Evolutionary conservation across 306 rosid species (phyloP).

Genomic region (Malus asiatica): DNA sequence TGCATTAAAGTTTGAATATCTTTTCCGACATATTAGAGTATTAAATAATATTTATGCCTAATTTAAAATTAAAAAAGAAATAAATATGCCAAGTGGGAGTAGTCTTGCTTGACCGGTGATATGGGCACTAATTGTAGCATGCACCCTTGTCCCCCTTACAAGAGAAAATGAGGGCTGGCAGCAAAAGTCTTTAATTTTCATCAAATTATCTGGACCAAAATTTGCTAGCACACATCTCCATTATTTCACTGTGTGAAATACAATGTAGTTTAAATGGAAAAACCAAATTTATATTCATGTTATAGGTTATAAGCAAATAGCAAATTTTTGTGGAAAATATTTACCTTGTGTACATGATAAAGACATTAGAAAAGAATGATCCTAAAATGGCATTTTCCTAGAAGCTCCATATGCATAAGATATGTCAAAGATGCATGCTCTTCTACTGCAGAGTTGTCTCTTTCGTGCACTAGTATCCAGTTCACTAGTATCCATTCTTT

Average conservation of each 20-base stretch:
- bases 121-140: background rate
- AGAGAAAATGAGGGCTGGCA: background rate
- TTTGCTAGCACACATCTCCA: background rate
- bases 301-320: no score
- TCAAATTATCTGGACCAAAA: background rate
- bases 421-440: constrained; percentile 30
- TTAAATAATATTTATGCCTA: no score
- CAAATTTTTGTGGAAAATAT: no score
- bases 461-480: constrained; percentile 36
- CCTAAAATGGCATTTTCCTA: constrained; percentile 25
- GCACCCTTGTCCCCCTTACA: background rate
- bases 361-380: constrained; percentile 13
- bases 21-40: no score
- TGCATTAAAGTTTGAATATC: no score
- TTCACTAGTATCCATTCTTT: constrained; percentile 41
- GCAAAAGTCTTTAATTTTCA: background rate
- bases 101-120: background rate
- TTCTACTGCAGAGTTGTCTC: constrained; percentile 12
- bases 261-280: no score
- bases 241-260: no score
- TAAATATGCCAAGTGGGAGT: background rate
- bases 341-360: no score
- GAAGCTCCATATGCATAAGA: constrained; percentile 37
- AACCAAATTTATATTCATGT: no score
- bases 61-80: background rate